Conservation (phyloP, 1,284 basidiomycete genomes). For the Ustanciosporium gigantosporum region DNA sequence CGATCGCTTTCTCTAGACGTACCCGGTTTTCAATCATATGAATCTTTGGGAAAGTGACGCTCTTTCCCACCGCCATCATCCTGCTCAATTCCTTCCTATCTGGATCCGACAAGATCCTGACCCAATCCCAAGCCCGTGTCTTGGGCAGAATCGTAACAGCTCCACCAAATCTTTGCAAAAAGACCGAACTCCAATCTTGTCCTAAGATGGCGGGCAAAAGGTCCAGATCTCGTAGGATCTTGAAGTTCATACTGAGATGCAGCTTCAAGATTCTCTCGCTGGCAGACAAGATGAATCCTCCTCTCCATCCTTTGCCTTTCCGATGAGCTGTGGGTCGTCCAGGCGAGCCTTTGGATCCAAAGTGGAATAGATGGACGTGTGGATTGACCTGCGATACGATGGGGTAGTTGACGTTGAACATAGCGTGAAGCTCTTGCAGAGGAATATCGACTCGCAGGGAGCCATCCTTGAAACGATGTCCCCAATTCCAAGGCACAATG, state of each 20-base stretch:
- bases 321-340: conserved; percentile 90
- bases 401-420: conserved; percentile 79
- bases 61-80: conserved; percentile 50
- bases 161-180: conserved; percentile 55
- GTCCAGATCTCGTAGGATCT: conserved; percentile 58
- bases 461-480: conserved; percentile 63
- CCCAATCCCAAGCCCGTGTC: conserved; percentile 55
- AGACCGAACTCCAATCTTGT: conserved; percentile 57
- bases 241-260: conserved; percentile 56
- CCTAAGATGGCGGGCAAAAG: conserved; percentile 54
- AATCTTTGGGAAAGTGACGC: conserved; percentile 55
- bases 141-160: conserved; percentile 58
- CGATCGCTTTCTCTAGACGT: conserved; percentile 54
- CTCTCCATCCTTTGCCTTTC: conserved; percentile 76
- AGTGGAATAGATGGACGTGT: conserved; percentile 98
- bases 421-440: conserved; percentile 77
- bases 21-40: conserved; percentile 60
- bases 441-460: conserved; percentile 80
- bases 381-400: conserved; percentile 96
- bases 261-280: conserved; percentile 60
- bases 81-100: conserved; percentile 48
- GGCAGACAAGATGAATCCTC: conserved; percentile 79
- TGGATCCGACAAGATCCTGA: conserved; percentile 54
- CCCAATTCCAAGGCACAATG: conserved; percentile 90
- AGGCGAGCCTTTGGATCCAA: conserved; percentile 88